These are phyloP conservation scores for Leishmania martiniquensis DNA, from an alignment of 208 protist genomes.

Conservation along the genomic window DNA sequence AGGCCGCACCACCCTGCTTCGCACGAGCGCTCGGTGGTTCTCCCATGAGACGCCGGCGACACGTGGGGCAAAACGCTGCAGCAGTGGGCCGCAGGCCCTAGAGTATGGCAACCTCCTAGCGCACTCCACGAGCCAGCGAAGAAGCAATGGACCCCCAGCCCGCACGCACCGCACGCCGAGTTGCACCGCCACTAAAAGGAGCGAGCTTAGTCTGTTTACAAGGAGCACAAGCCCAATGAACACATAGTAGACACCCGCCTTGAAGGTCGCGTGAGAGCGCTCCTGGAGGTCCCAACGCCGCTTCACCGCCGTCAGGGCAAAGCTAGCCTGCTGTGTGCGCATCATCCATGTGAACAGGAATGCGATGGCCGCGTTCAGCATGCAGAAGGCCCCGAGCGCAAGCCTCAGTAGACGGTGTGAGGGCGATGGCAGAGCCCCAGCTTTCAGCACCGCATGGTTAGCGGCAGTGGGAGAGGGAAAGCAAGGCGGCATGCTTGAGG, in stretches of 20 bases:
- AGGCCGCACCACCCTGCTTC: not conserved
- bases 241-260: constrained; percentile 37
- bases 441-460: not conserved
- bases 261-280: constrained; percentile 14
- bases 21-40: not conserved
- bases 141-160: not conserved
- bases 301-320: constrained; percentile 24
- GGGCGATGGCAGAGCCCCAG: not conserved
- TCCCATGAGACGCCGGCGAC: not conserved
- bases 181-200: not conserved
- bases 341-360: constrained; percentile 61
- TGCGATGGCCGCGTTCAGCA: constrained; percentile 30
- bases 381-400: constrained; percentile 21
- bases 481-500: not conserved
- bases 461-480: not conserved
- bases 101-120: not conserved
- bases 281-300: constrained; percentile 27
- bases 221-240: constrained; percentile 21
- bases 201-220: constrained; percentile 2
- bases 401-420: constrained; percentile 1
- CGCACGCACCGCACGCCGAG: not conserved
- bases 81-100: not conserved
- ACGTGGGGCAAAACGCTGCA: no score
- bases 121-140: not conserved
- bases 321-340: constrained; percentile 22